Conservation (phyloP, 108 stramenopile genomes). For the Ochromonas danica region DNA sequence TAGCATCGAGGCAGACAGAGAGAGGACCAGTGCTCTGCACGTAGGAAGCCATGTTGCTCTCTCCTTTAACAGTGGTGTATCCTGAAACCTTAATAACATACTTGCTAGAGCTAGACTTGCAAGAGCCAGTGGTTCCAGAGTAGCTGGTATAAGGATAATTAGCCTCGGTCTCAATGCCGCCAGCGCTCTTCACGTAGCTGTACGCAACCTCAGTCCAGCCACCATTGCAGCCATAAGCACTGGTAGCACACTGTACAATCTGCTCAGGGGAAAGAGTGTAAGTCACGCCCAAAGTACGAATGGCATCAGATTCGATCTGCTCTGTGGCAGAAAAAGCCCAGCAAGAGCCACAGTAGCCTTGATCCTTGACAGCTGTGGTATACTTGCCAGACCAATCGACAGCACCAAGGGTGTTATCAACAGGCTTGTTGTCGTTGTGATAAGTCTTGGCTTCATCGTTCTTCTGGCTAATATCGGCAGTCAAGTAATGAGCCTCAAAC, state of each 20-base stretch:
- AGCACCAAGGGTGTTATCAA: not conserved
- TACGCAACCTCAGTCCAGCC: constrained; percentile 38
- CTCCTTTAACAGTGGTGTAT: constrained; percentile 21
- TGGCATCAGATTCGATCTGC: constrained; percentile 34
- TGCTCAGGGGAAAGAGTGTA: constrained; percentile 28
- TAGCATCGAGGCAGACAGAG: constrained; percentile 43
- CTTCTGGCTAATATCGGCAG: not conserved
- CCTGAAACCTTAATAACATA: constrained; percentile 1
- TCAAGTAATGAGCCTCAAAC: constrained; percentile 18
- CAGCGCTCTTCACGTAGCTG: constrained; percentile 30
- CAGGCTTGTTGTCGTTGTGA: not conserved
- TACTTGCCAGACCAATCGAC: constrained; percentile 36
- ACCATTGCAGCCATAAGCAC: constrained; percentile 20
- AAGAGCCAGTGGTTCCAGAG: constrained; percentile 22
- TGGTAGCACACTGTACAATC: constrained; percentile 29
- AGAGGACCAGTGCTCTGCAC: constrained; percentile 27
- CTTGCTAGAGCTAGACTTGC: constrained; percentile 3
- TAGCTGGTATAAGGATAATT: constrained; percentile 33
- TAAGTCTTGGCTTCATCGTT: not conserved
- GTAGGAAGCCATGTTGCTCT: constrained; percentile 18
- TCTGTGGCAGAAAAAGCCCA: constrained; percentile 37
- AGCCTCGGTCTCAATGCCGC: constrained; percentile 29
- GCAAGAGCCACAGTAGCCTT: constrained; percentile 35
- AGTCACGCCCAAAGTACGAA: constrained; percentile 17
- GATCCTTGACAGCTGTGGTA: constrained; percentile 33